Base-by-base conservation (phyloP, 2,329 filamentous ascomycete species). In the Lachnum nothofagi region DNA sequence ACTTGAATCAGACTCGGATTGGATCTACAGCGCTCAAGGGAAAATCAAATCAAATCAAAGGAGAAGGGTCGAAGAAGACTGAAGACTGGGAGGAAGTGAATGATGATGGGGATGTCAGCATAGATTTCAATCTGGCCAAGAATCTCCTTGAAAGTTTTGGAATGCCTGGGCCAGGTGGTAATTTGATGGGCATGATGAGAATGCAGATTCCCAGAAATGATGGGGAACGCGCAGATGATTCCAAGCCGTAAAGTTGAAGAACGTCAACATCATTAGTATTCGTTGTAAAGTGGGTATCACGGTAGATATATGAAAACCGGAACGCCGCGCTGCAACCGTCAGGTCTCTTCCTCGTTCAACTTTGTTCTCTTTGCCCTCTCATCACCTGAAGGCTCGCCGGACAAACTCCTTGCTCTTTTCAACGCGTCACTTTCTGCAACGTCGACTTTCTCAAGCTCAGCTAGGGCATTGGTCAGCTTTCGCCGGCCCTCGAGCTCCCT, bases 111-210 rank as follows among this genome's bases (percentile, higher is more conserved):
- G 82, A 85, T 45, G 78, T 93, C 4, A 76, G 90, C 54, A 80
- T 93, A 23, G 88, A 97, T 64, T 86, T 90, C 58, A 91, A 93
- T 53, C 74, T 98, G 20, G 90, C 88, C 16, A 89, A 86, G 66
- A 97, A 97, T 62, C 73, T 98, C 46, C 73, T 98, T 1, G 89
- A 96, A 66, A 91, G 88, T 60, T 91, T 98, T 69, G 93, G 93
- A 10, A 80, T 86, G 73, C 76, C 88, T 25, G 93, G 93, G 0
- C 93, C 93, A 1, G 86, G 87, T 2, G 83, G 91, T 1, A 97
- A 96, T 64, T 72, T 98, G 52, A 76, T 98, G 61, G 85, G 83
- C 5, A 78, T 94, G 70, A 86, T 97, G 84, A 90, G 90, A 0
- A 73, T 96, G 56, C 77, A 80, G 34, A 72, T 96, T 51, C 91